These are phyloP conservation scores for Calonectria henricotiae DNA, from an alignment of 2,329 filamentous ascomycete genomes.

Conservation along the genomic window DNA sequence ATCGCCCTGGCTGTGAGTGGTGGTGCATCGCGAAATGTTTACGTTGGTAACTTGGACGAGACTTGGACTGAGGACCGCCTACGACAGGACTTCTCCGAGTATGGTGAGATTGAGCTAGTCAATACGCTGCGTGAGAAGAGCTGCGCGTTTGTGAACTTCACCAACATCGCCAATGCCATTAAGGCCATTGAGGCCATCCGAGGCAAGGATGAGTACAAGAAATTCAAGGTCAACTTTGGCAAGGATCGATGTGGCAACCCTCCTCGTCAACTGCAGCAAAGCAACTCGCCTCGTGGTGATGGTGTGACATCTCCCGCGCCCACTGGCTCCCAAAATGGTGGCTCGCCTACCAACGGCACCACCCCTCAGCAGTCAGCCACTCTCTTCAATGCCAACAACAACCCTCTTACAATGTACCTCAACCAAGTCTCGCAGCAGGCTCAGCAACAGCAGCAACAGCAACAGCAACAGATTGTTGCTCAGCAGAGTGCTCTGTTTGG, in stretches of 20 bases:
- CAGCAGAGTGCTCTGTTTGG: conserved; percentile 89
- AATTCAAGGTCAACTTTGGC: conserved; percentile 99
- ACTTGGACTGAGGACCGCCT: conserved; percentile 97
- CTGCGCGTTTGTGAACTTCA: conserved; percentile 99
- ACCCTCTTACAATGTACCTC: conserved; percentile 94
- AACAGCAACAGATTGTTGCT: conserved; percentile 79
- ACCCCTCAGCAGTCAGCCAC: conserved; percentile 78
- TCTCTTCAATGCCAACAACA: conserved; percentile 87
- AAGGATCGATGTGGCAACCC: conserved; percentile 99
- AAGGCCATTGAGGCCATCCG: conserved; percentile 98
- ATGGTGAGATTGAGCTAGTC: conserved; percentile 97
- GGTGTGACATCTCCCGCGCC: conserved; percentile 72
- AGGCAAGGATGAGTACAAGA: conserved; percentile 94
- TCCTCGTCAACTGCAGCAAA: conserved; percentile 85
- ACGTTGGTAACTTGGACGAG: conserved; percentile 97
- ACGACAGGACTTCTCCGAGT: conserved; percentile 96
- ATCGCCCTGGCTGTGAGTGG: conserved; percentile 97
- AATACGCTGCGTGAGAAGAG: conserved; percentile 98
- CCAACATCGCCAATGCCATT: conserved; percentile 99
- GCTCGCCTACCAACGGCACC: conserved; percentile 69
- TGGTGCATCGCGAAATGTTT: conserved; percentile 97
- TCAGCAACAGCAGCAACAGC: conserved; percentile 82
- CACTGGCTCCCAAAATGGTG: conserved; percentile 75
- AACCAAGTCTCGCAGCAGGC: conserved; percentile 84
- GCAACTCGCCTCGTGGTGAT: conserved; percentile 78